Evolutionary conservation across 208 protist genomes (phyloP), one percentile per base, ranked within the genome.

Genomic region (Wallacemonas rigidus): DNA sequence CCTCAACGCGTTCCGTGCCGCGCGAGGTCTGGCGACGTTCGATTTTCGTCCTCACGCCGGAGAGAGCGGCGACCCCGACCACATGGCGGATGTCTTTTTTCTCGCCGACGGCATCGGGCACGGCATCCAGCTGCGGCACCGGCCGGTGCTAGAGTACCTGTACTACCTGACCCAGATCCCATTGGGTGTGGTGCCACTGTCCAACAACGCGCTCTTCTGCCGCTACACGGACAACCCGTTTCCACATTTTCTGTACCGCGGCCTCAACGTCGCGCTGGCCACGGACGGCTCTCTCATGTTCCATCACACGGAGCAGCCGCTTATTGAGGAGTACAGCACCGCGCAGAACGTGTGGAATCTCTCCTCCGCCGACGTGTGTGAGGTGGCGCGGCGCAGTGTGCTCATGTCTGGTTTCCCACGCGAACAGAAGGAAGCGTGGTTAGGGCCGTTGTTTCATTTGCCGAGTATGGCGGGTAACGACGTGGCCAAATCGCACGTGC

Each of bases 141-240:
- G 81, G 15, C 95, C 98, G 0, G 86, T 94, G 35, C 77, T 99
- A 51, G 92, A 99, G 89, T 99, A 99, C 77, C 85, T 99, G 39
- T 99, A 98, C 80, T 99, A 99, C 77, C 83, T 99, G 3, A 75
- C 79, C 15, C 98, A 99, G 86, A 94, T 99, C 64, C 98, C 97
- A 26, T 85, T 99, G 8, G 95, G 96, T 17, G 85, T 99, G 38
- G 98, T 97, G 68, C 99, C 99, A 43, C 85, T 99, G 38, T 98
- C 91, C 75, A 99, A 99, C 87, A 99, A 99, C 88, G 85, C 91
- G 3, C 91, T 99, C 35, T 99, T 99, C 81, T 90, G 99, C 51
- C 80, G 91, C 36, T 99, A 99, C 77, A 38, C 82, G 39, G 81
- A 95, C 57, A 98, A 98, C 81, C 98, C 98, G 26, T 98, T 99